A percentile compares a stretch with the other conserved stretches of the same genome.
Evolutionary conservation across 257 asterid genomes (phyloP).

Genomic region (Orobanche coerulescens): DNA sequence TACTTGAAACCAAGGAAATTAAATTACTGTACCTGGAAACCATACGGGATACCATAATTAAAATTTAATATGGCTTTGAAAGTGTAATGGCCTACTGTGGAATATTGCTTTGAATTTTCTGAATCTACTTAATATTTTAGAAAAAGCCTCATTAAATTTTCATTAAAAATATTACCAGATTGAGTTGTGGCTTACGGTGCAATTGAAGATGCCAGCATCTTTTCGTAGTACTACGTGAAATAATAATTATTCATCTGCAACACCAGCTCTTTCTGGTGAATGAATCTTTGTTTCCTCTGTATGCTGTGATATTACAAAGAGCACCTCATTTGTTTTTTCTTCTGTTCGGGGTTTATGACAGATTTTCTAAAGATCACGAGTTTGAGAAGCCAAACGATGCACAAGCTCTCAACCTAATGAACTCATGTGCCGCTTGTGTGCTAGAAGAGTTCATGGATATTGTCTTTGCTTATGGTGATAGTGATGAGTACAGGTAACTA

Average conservation of each 20-base stretch:
- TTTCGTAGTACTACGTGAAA: neutral
- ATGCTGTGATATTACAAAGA: neutral
- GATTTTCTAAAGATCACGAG: conserved; percentile 70
- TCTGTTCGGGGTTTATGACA: conserved; percentile 19
- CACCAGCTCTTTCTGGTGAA: neutral
- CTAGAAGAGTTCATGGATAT: conserved; percentile 69
- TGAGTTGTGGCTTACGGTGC: neutral
- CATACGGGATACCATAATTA: neutral
- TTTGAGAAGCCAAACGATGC: conserved; percentile 89
- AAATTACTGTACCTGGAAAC: neutral
- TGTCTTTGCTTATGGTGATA: conserved; percentile 82
- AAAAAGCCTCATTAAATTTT: neutral
- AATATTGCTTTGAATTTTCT: neutral
- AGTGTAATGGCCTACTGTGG: neutral
- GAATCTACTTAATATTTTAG: neutral
- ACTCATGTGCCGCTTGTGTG: conserved; percentile 62
- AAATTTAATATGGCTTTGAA: neutral
- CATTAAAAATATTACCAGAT: neutral
- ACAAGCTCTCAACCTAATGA: conserved; percentile 78
- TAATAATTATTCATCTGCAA: neutral
- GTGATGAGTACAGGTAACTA: conserved; percentile 79
- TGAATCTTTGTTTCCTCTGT: neutral
- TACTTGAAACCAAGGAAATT: neutral
- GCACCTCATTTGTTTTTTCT: neutral
- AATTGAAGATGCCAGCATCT: neutral